These are phyloP conservation scores for Naganishia friedmannii DNA, from an alignment of 768 basidiomycete genomes.

Conservation along the genomic window DNA sequence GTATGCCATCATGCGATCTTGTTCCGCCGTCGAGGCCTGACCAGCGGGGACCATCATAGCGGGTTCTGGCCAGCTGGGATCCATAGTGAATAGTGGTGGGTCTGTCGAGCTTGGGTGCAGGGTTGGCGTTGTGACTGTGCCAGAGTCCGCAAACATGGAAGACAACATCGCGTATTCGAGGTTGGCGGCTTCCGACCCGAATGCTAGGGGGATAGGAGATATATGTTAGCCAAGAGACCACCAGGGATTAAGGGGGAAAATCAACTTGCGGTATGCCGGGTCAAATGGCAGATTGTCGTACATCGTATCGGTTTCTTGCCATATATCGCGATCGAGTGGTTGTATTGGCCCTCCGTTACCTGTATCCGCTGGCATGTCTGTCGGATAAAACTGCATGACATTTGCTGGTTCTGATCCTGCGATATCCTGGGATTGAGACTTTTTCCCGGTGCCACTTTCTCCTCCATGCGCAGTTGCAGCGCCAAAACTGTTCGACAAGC, in stretches of 20 bases:
- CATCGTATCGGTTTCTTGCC: slow-evolving; percentile 23
- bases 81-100: slow-evolving; percentile 27
- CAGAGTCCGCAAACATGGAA: slow-evolving; percentile 67
- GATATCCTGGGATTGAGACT: neutral
- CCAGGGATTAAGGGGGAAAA: slow-evolving; percentile 61
- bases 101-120: slow-evolving; percentile 3
- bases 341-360: neutral
- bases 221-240: slow-evolving; percentile 46
- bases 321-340: slow-evolving; percentile 2
- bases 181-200: slow-evolving; percentile 86
- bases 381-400: neutral
- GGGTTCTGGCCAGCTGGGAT: slow-evolving; percentile 27
- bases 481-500: neutral
- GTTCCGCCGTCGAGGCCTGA: slow-evolving; percentile 1
- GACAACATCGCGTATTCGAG: slow-evolving; percentile 93
- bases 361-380: neutral
- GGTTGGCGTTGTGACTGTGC: slow-evolving; percentile 14
- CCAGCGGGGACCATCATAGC: neutral
- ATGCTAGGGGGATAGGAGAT: slow-evolving; percentile 47
- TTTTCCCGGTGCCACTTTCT: neutral
- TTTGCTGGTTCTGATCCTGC: neutral
- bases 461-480: neutral
- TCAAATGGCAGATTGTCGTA: slow-evolving; percentile 24
- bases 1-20: neutral
- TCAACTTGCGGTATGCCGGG: slow-evolving; percentile 37